Percentiles rank a stretch among this genome's conserved stretches.
phyloP scores from a whole-genome alignment of 176 grass and related monocot species.

The Aechmea fasciata region DNA sequence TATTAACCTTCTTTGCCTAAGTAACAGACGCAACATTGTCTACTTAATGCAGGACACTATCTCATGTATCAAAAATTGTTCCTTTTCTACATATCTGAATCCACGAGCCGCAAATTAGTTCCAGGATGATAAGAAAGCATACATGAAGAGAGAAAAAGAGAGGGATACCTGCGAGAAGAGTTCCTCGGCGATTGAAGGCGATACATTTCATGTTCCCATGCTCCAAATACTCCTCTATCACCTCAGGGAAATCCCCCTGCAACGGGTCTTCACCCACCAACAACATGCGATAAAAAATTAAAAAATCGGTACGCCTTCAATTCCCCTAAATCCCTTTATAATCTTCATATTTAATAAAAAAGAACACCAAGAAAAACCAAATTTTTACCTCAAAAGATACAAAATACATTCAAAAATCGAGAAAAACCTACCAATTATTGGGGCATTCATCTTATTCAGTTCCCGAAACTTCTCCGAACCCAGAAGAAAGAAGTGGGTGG shows the following conservation, averaged over 20 bases:
- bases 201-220: constrained; percentile 99
- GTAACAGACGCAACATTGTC: not conserved
- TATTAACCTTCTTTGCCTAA: not conserved
- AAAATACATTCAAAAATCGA: constrained; percentile 4
- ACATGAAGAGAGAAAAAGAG: constrained; percentile 6
- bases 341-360: constrained; percentile 10
- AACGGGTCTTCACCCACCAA: constrained; percentile 64
- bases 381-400: not conserved
- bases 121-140: constrained; percentile 6
- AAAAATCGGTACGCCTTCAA: constrained; percentile 11
- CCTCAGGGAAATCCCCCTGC: constrained; percentile 95
- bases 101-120: constrained; percentile 5
- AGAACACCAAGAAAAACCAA: constrained; percentile 3
- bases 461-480: not conserved
- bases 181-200: constrained; percentile 82
- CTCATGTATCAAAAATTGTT: not conserved
- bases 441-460: constrained; percentile 48
- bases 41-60: not conserved
- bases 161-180: constrained; percentile 85
- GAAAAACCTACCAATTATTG: constrained; percentile 65
- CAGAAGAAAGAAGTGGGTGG: too few relatives aligned
- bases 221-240: constrained; percentile 97
- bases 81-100: constrained; percentile 5
- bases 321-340: constrained; percentile 1
- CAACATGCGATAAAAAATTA: constrained; percentile 15